Evolutionary conservation across 179 eudicot species (phyloP).

Genomic region (Beta corolliflora): DNA sequence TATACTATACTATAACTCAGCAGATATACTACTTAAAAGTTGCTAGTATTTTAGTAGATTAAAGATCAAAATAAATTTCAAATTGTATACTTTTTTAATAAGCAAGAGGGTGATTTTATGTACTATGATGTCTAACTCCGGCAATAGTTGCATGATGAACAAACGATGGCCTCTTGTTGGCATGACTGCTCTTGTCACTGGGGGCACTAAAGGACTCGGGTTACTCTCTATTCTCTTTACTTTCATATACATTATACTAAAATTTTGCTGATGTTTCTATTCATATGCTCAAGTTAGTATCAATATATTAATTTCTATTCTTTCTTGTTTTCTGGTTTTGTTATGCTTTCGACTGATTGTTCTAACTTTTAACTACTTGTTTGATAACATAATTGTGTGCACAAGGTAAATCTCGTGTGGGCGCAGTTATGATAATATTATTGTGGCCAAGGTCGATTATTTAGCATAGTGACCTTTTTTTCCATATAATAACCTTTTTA

Average conservation of each 20-base stretch:
- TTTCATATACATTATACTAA: background rate
- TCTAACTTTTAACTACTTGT: too few species aligned
- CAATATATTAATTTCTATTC: background rate
- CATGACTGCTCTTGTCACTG: constrained; percentile 37
- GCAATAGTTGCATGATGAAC: background rate
- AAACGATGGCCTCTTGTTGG: constrained; percentile 33
- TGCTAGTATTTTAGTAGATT: background rate
- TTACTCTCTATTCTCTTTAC: constrained; percentile 1
- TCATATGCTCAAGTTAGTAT: background rate
- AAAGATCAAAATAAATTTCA: background rate
- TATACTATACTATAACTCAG: too few species aligned
- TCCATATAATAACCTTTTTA: too few species aligned
- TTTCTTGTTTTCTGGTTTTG: too few species aligned
- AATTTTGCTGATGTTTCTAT: background rate
- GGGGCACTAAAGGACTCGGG: constrained; percentile 38
- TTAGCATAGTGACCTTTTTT: too few species aligned
- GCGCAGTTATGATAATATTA: too few species aligned
- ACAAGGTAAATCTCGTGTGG: too few species aligned
- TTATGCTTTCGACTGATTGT: too few species aligned
- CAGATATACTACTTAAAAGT: background rate
- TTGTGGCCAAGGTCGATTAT: too few species aligned
- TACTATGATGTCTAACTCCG: background rate
- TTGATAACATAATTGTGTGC: too few species aligned
- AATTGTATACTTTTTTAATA: background rate
- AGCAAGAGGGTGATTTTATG: too few species aligned